Evolutionary conservation across 1,139 yeast genomes (phyloP), one percentile per base, ranked within the genome.

Genomic region (Maudiozyma humilis): DNA sequence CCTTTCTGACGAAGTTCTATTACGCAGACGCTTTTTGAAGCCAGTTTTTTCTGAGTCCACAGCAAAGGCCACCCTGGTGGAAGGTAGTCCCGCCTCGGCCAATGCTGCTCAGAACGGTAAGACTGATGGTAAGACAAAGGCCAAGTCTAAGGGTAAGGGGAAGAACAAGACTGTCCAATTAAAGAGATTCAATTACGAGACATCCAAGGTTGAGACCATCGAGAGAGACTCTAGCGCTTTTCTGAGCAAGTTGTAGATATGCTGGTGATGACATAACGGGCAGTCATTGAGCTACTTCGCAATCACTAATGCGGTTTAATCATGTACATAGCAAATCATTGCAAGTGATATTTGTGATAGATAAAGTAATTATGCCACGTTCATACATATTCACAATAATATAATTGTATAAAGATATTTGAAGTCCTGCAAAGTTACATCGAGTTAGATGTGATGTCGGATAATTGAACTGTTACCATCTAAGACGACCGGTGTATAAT

Each of bases 141-240:
- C 25, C 17, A 30, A 32, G 32, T 17, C 13, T 13, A 20, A 31
- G 20, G 15, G 5, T 7, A 36, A 15, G 10, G 25, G 33, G 16
- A 25, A 36, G 17, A 29, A 38, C 3, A 36, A 36, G 31, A 30
- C 25, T 5, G 27, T 63, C 40, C 51, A 65, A 13, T 62, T 70
- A 44, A 70, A 67, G 52, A 71, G 75, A 47, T 78, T 77, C 73
- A 74, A 77, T 55, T 68, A 75, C 50, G 69, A 64, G 30, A 65
- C 62, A 43, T 61, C 71, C 47, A 66, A 62, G 48, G 66, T 74
- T 29, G 76, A 74, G 35, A 57, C 64, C 7, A 51, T 71, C 36
- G 59, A 62, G 44, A 69, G 73, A 52, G 51, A 64, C 25, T 62
- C 60, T 44, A 59, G 54, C 29, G 68, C 72, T 13, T 68, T 66